Evolutionary conservation across 176 grass and related monocot genomes (phyloP), one percentile per base, ranked within the genome.

Genomic region (Oryza australiensis): DNA sequence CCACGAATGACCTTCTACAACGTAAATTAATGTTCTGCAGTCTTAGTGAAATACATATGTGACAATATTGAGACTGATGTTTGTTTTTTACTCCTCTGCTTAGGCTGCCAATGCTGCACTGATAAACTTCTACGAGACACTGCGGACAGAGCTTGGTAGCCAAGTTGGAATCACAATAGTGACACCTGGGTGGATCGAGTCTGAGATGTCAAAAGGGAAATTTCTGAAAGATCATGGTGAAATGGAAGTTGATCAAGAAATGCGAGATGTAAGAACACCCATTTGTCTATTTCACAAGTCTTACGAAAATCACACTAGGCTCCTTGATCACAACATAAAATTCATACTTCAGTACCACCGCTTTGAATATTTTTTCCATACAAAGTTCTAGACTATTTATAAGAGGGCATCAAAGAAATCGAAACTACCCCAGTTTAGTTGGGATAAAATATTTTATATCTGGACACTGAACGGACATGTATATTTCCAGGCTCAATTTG

Each of bases 51-150:
- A 55, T 30, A 2, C 23, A 4, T 24, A 32, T 64, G n/a, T 13
- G 45, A 6, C 1, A 3, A 22, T 5, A 1, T 2, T 62, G 3
- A 2, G 34, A 16, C 3, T n/a, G 10, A 57, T 80, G 9, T 7
- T 40, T 5, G 1, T 75, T 34, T 6, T 63, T 8, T 32, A 0
- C 16, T 5, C 12, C 3, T n/a, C 0, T 72, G 4, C 68, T 68
- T 67, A 92, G 93, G 93, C 90, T 33, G 91, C 90, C 40, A 92
- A 95, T 74, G 87, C 90, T 16, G 90, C 93, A 1, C 16, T 88
- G 20, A 88, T 95, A 75, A 88, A 87, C 77, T 86, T 95, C 85
- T 95, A 88, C 3, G 90, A 92, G 76, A 92, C 93, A 0, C 73
- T 95, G 40, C 41, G 79, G 27, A 73, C 86, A 0, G 87, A 95